A percentile compares a stretch with the other conserved stretches of the same genome.
Evolutionary conservation across 768 basidiomycete genomes (phyloP).

Genomic region (Russula lepida): DNA sequence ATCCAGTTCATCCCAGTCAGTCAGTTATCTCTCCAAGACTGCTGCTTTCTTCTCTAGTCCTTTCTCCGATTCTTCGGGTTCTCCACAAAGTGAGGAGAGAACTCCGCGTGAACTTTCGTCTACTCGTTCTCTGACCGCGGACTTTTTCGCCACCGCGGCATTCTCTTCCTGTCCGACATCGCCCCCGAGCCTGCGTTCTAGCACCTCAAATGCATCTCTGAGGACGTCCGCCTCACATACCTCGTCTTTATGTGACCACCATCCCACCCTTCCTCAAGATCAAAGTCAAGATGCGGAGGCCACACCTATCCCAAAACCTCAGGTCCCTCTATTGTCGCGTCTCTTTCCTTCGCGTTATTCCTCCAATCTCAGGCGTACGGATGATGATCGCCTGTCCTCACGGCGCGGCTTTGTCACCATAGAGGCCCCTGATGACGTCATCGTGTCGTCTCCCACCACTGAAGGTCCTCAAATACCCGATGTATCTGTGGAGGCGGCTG

Average conservation of each 20-base stretch:
- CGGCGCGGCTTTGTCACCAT: slow-evolving; percentile 14
- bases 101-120: slow-evolving; percentile 6
- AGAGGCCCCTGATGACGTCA: slow-evolving; percentile 10
- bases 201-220: slow-evolving; percentile 16
- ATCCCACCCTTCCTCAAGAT: background rate
- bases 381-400: background rate
- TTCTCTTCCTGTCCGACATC: slow-evolving; percentile 15
- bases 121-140: slow-evolving; percentile 15
- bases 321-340: slow-evolving; percentile 12
- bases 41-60: slow-evolving; percentile 19
- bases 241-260: background rate
- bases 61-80: slow-evolving; percentile 7
- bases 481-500: background rate
- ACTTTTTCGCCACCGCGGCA: slow-evolving; percentile 12
- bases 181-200: slow-evolving; percentile 18
- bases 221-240: slow-evolving; percentile 13
- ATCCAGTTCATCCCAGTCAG: slow-evolving; percentile 4
- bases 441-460: background rate
- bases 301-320: slow-evolving; percentile 10
- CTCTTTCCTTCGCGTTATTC: slow-evolving; percentile 21
- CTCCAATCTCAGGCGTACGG: slow-evolving; percentile 5
- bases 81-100: background rate
- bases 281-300: background rate
- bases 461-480: background rate
- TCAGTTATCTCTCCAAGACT: slow-evolving; percentile 14